Evolutionary conservation across 192 early-diverging fungal species (phyloP).

Genomic region (Umbelopsis ramanniana): DNA sequence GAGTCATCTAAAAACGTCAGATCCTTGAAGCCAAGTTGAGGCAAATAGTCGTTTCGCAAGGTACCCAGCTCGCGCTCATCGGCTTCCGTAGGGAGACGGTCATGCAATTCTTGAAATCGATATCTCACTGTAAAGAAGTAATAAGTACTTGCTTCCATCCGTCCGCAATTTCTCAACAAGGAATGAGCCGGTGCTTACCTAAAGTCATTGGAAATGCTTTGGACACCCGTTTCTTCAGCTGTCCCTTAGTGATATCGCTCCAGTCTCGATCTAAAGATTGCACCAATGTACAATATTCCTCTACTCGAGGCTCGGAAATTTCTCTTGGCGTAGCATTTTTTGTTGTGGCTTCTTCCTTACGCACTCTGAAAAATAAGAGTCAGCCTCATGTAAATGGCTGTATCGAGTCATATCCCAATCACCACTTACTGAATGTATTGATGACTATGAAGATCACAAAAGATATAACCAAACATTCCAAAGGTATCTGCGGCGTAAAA

Average conservation of each 20-base stretch:
- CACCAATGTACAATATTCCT: slow-evolving; percentile 44
- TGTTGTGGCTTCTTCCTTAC: slow-evolving; percentile 26
- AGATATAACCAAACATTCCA: slow-evolving; percentile 86
- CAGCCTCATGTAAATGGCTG: too few relatives aligned
- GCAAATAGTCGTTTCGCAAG: slow-evolving; percentile 29
- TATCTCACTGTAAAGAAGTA: slow-evolving; percentile 30
- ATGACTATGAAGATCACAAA: slow-evolving; percentile 76
- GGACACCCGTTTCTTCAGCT: slow-evolving; percentile 51
- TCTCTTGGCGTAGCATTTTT: slow-evolving; percentile 47
- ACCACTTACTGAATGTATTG: slow-evolving; percentile 56
- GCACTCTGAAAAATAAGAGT: slow-evolving; percentile 20
- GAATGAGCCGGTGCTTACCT: background rate
- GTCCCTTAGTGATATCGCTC: slow-evolving; percentile 43
- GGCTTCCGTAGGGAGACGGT: slow-evolving; percentile 12
- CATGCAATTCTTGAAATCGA: slow-evolving; percentile 39
- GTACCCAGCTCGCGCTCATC: slow-evolving; percentile 28
- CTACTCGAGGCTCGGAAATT: slow-evolving; percentile 30
- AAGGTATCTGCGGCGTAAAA: slow-evolving; percentile 68
- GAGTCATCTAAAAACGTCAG: slow-evolving; percentile 10
- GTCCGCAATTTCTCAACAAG: background rate
- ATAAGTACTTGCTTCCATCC: background rate
- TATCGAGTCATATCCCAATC: background rate
- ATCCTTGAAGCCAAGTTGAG: slow-evolving; percentile 36
- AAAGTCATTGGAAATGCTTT: slow-evolving; percentile 25
- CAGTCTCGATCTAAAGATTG: slow-evolving; percentile 45